Conservation (phyloP, 2,329 filamentous ascomycete genomes). For the Alternaria sp. region DNA sequence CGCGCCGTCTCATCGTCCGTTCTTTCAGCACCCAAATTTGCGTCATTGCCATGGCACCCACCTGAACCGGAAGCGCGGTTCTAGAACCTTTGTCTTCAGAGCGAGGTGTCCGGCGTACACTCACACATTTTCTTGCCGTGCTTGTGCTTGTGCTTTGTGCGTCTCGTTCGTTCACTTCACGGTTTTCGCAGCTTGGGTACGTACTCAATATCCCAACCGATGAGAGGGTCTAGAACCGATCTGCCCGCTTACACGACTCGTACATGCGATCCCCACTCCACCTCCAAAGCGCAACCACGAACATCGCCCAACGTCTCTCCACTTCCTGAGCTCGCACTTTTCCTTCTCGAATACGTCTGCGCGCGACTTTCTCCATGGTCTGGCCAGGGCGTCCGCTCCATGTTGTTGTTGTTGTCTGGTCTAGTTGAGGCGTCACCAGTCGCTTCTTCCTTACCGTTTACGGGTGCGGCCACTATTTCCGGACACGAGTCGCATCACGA, state of each 20-base stretch:
- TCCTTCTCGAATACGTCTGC: not conserved
- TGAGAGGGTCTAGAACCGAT: constrained; percentile 31
- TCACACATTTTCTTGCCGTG: constrained; percentile 4
- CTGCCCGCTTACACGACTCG: constrained; percentile 22
- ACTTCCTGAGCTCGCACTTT: constrained; percentile 8
- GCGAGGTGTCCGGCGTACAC: constrained; percentile 7
- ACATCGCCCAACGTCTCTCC: constrained; percentile 14
- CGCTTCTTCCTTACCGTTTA: not conserved
- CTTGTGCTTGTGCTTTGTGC: constrained; percentile 11
- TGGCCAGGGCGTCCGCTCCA: not conserved
- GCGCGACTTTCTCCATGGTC: constrained; percentile 7
- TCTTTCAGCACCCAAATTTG: constrained; percentile 13
- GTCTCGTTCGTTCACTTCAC: not conserved
- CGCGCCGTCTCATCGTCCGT: constrained; percentile 7
- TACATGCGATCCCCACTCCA: constrained; percentile 19
- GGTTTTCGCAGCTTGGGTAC: not conserved
- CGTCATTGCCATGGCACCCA: constrained; percentile 24
- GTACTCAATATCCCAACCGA: not conserved
- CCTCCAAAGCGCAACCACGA: constrained; percentile 17
- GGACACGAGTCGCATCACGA: constrained; percentile 1
- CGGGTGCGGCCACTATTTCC: not conserved
- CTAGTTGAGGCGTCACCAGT: constrained; percentile 7
- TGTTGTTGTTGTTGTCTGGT: constrained; percentile 4
- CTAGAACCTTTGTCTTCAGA: constrained; percentile 23
- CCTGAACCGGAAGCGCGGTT: constrained; percentile 18